Conservation (phyloP, 2,329 filamentous ascomycete species). For the Sclerotinia subarctica region DNA sequence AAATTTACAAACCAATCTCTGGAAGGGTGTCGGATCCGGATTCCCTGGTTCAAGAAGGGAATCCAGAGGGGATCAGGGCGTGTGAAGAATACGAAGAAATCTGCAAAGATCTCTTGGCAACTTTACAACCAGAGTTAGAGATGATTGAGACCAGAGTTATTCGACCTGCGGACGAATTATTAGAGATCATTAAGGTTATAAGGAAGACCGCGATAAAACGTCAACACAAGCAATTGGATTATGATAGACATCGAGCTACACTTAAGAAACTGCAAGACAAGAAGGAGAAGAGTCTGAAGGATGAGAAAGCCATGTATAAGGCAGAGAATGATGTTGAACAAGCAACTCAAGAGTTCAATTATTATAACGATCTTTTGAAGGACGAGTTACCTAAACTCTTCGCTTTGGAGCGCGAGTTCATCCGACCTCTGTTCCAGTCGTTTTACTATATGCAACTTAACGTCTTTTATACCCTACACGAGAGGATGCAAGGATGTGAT, state of each 20-base stretch:
- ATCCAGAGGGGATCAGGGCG: constrained; percentile 86
- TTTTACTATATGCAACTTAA: constrained; percentile 99
- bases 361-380: constrained; percentile 96
- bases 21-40: constrained; percentile 92
- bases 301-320: constrained; percentile 96
- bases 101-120: constrained; percentile 85
- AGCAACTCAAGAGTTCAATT: constrained; percentile 93
- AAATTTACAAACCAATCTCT: constrained; percentile 98
- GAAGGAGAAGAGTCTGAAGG: constrained; percentile 93
- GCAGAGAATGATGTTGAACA: constrained; percentile 88
- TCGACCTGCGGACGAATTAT: constrained; percentile 84
- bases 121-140: constrained; percentile 85
- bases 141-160: constrained; percentile 95
- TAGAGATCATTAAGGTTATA: constrained; percentile 93
- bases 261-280: constrained; percentile 97
- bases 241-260: constrained; percentile 77
- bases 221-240: constrained; percentile 96
- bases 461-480: constrained; percentile 96
- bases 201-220: constrained; percentile 85
- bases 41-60: constrained; percentile 76
- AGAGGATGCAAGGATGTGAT: constrained; percentile 95
- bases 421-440: constrained; percentile 93
- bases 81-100: constrained; percentile 96
- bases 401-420: constrained; percentile 85
- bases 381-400: constrained; percentile 94